Conservation (phyloP, 2,329 filamentous ascomycete genomes). For the Penicillium sp. region DNA sequence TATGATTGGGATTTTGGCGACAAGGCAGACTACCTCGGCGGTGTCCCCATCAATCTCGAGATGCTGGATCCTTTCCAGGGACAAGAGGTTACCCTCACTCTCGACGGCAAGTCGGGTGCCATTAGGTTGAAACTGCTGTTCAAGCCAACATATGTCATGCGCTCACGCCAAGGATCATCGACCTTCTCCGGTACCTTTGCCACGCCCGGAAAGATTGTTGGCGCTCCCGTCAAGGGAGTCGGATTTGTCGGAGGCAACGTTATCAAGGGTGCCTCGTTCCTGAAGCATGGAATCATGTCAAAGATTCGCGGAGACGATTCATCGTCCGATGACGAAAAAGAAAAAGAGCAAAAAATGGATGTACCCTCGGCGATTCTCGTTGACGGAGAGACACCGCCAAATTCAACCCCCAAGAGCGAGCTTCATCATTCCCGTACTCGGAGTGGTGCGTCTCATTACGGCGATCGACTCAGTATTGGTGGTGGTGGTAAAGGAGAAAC, state of each 20-base stretch:
- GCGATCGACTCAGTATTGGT: slow-evolving; percentile 57
- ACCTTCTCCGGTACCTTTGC: slow-evolving; percentile 93
- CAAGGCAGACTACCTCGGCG: slow-evolving; percentile 88
- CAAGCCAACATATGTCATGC: slow-evolving; percentile 87
- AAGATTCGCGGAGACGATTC: slow-evolving; percentile 54
- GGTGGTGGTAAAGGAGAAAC: slow-evolving; percentile 62
- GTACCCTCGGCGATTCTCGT: slow-evolving; percentile 33
- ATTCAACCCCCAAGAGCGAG: slow-evolving; percentile 29
- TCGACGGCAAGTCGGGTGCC: slow-evolving; percentile 89
- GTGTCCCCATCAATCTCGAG: slow-evolving; percentile 74
- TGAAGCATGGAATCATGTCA: slow-evolving; percentile 77
- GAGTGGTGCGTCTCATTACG: slow-evolving; percentile 56
- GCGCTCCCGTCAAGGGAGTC: slow-evolving; percentile 91
- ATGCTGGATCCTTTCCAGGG: slow-evolving; percentile 83
- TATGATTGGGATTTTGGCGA: slow-evolving; percentile 98
- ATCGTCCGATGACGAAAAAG: slow-evolving; percentile 31
- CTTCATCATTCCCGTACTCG: slow-evolving; percentile 52
- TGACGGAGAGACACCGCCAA: slow-evolving; percentile 31
- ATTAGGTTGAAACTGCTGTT: slow-evolving; percentile 86
- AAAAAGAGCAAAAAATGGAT: slow-evolving; percentile 27
- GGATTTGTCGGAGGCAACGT: slow-evolving; percentile 82
- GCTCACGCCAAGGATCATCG: slow-evolving; percentile 84
- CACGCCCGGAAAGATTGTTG: slow-evolving; percentile 85
- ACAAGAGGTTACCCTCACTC: slow-evolving; percentile 72
- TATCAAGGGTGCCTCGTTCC: slow-evolving; percentile 86